Conservation (phyloP, 2,329 filamentous ascomycete genomes). For the Claviceps pusilla region DNA sequence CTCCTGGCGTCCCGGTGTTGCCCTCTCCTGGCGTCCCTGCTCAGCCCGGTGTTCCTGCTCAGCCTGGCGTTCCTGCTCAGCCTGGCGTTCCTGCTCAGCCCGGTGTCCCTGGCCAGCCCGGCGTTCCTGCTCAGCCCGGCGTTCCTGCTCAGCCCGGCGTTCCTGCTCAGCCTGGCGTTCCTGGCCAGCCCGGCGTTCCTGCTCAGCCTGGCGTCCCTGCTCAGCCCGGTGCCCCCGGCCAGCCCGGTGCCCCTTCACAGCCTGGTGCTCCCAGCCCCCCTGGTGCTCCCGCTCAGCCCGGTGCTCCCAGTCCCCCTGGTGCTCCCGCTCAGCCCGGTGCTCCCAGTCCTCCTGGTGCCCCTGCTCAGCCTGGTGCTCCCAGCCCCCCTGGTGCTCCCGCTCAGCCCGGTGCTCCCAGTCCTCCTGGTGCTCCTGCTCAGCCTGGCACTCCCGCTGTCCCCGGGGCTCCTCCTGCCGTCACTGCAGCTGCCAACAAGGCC, state of each 20-base stretch:
- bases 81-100: too few species aligned
- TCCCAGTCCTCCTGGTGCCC: not conserved
- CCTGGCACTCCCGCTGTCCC: not conserved
- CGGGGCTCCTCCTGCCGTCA: conserved; percentile 12
- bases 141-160: not conserved
- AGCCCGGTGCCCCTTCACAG: too few species aligned
- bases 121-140: too few species aligned
- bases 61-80: not conserved
- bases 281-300: too few species aligned
- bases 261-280: not conserved
- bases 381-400: too few species aligned
- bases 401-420: not conserved
- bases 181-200: not conserved
- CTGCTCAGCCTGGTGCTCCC: too few species aligned
- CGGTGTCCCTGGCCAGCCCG: too few species aligned
- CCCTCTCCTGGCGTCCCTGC: not conserved
- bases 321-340: not conserved
- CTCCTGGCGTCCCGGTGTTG: not conserved
- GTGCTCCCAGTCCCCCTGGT: conserved; percentile 1
- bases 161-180: not conserved
- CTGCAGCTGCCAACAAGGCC: conserved; percentile 23
- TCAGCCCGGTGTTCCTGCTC: not conserved
- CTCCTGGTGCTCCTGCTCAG: too few species aligned
- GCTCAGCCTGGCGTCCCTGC: not conserved
- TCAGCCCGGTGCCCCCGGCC: too few species aligned